Evolutionary conservation across 2,329 filamentous ascomycete genomes (phyloP).

Genomic region (Diaporthe humulicola): DNA sequence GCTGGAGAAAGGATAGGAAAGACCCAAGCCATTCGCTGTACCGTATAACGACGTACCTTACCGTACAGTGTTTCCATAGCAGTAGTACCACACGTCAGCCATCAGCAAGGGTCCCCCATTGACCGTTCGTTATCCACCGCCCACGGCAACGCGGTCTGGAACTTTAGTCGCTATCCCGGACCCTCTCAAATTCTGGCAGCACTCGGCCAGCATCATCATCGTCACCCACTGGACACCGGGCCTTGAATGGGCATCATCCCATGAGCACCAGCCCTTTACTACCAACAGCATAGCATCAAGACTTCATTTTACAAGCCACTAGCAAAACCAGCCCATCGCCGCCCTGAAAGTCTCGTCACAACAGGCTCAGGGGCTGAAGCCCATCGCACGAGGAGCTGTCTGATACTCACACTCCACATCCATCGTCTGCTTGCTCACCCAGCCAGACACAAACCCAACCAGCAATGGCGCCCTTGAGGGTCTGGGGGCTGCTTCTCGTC

Average conservation of each 20-base stretch:
- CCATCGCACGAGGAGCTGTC: background rate
- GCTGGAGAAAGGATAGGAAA: background rate
- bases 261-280: background rate
- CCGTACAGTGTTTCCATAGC: background rate
- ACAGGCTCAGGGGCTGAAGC: constrained; percentile 12
- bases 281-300: background rate
- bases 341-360: background rate
- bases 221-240: background rate
- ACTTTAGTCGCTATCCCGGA: background rate
- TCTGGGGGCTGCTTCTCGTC: constrained; percentile 38
- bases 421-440: background rate
- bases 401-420: background rate
- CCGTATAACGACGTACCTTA: background rate
- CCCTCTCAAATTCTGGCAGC: constrained; percentile 9
- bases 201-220: background rate
- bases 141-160: constrained; percentile 27
- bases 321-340: background rate
- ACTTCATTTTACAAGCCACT: background rate
- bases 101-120: constrained; percentile 13
- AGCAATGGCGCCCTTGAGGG: constrained; percentile 36
- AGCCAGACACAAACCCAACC: background rate
- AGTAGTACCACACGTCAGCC: background rate
- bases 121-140: background rate
- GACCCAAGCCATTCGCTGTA: background rate
- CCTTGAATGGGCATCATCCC: background rate